Evolutionary conservation across 2,329 filamentous ascomycete genomes (phyloP).

Genomic region (Trichothecium roseum): DNA sequence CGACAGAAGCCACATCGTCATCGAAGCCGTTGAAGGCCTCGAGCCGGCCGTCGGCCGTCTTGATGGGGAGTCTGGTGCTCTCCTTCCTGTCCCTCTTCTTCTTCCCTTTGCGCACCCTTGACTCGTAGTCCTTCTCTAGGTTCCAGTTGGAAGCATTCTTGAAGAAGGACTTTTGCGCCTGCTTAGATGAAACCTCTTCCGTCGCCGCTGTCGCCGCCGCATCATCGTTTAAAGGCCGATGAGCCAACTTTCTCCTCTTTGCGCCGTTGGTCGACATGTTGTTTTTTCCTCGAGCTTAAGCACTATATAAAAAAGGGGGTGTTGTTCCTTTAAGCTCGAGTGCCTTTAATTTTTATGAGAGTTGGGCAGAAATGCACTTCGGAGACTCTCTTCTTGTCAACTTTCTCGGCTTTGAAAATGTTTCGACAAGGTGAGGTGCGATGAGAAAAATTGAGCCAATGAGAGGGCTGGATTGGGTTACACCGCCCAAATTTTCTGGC

Average conservation of each 20-base stretch:
- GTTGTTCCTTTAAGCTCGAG: no score
- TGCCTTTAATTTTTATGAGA: no score
- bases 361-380: no score
- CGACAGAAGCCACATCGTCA: conserved; percentile 46
- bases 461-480: conserved; percentile 7
- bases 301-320: no score
- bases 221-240: conserved; percentile 37
- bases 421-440: conserved; percentile 1
- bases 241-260: conserved; percentile 50
- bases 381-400: no score
- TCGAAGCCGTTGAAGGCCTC: conserved; percentile 47
- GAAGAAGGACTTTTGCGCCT: conserved; percentile 55
- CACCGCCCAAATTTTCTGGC: conserved; percentile 28
- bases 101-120: conserved; percentile 66
- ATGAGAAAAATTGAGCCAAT: conserved; percentile 12
- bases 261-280: conserved; percentile 37
- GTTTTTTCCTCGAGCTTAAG: background rate
- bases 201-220: conserved; percentile 14
- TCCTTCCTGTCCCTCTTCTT: conserved; percentile 66
- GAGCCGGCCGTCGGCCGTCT: conserved; percentile 67
- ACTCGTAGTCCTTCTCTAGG: conserved; percentile 85
- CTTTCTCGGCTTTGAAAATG: background rate
- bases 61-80: conserved; percentile 71
- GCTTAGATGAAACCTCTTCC: conserved; percentile 20
- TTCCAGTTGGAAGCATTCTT: conserved; percentile 75